Evolutionary conservation across 148 eudicot genomes (phyloP).

Genomic region (Rhododendron griersonianum): DNA sequence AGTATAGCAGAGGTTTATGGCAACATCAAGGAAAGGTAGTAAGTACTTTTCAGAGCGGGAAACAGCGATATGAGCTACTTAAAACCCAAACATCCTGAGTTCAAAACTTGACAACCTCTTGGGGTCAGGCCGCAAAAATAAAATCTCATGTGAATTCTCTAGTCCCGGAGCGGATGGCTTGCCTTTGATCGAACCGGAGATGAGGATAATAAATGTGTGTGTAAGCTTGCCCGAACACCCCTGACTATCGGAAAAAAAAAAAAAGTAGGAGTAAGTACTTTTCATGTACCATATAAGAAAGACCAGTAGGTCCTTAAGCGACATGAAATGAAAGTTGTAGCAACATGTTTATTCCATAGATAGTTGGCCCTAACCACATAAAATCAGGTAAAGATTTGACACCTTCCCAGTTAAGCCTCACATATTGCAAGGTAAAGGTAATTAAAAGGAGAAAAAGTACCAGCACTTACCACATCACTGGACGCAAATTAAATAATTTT

Average conservation of each 20-base stretch:
- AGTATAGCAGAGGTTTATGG: constrained; percentile 17
- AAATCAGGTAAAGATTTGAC: constrained; percentile 4
- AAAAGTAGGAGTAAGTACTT: constrained; percentile 2
- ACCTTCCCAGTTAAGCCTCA: background rate
- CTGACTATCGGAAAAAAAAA: background rate
- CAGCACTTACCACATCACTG: background rate
- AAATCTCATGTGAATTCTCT: too few species aligned
- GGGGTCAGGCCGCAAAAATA: background rate
- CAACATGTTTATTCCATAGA: constrained; percentile 8
- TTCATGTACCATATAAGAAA: constrained; percentile 22
- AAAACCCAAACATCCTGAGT: background rate
- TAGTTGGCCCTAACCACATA: background rate
- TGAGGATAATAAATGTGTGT: background rate
- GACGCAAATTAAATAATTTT: background rate
- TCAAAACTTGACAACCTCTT: too few species aligned
- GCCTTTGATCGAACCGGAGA: background rate
- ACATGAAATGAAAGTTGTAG: constrained; percentile 6
- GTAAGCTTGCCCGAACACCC: background rate
- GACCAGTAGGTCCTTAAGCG: constrained; percentile 13
- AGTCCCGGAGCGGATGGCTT: background rate
- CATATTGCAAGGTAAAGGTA: background rate
- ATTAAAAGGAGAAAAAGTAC: constrained; percentile 1
- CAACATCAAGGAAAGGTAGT: constrained; percentile 19
- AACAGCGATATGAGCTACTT: background rate
- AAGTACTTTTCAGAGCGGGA: background rate